These are phyloP conservation scores for Eucalyptus erythrocorys DNA, from an alignment of 345 rosid genomes.

Conservation along the genomic window DNA sequence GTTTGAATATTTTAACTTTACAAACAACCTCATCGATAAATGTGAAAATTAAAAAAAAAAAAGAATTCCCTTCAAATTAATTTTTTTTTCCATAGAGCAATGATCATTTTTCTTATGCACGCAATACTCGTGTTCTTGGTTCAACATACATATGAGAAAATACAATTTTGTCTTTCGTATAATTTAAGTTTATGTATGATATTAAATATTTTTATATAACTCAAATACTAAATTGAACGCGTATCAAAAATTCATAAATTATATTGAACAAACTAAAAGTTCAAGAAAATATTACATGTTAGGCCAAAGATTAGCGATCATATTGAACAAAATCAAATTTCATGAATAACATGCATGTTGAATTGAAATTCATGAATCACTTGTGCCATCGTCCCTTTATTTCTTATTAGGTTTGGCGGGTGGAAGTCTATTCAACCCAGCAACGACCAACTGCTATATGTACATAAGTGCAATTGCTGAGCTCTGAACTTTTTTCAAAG, in stretches of 20 bases:
- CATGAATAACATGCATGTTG: accelerated
- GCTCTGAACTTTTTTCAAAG: background rate
- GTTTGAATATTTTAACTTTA: background rate
- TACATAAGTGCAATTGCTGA: background rate
- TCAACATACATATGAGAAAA: background rate
- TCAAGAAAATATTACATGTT: accelerated
- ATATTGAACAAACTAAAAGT: too few relatives aligned
- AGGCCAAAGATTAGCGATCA: accelerated
- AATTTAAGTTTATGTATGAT: accelerated
- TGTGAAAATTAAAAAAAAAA: background rate
- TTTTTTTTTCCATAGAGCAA: background rate
- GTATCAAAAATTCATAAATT: accelerated
- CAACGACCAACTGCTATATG: background rate
- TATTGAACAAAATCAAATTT: too few relatives aligned
- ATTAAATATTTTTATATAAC: too few relatives aligned
- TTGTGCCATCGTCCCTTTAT: accelerated
- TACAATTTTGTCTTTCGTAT: background rate
- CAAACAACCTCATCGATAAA: background rate
- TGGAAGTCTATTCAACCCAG: background rate
- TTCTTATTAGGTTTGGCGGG: background rate
- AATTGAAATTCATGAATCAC: accelerated
- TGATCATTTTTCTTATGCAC: background rate
- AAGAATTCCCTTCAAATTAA: background rate
- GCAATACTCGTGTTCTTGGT: accelerated
- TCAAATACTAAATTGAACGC: too few relatives aligned